phyloP scores from a whole-genome alignment of 1,139 yeast genomes.

The Candida sp. region DNA sequence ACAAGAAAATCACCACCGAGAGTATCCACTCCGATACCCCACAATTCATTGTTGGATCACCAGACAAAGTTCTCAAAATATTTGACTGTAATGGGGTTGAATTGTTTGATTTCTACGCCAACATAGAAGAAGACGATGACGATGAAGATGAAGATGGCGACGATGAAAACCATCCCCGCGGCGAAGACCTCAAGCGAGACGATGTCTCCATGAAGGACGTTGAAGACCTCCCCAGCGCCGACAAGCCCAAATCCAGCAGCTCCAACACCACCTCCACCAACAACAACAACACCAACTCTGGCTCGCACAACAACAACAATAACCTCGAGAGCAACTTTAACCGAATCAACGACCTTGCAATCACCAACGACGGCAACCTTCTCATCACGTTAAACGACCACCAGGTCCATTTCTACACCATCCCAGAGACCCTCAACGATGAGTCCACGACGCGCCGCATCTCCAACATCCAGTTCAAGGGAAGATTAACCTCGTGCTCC shows the following conservation, averaged over 20 bases:
- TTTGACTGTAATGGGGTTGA: slow-evolving; percentile 55
- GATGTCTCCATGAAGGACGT: slow-evolving; percentile 17
- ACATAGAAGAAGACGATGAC: slow-evolving; percentile 30
- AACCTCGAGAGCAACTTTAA: slow-evolving; percentile 33
- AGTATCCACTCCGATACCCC: slow-evolving; percentile 32
- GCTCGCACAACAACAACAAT: too few relatives aligned
- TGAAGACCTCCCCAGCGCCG: slow-evolving; percentile 5
- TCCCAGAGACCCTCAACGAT: slow-evolving; percentile 39
- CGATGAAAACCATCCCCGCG: background rate
- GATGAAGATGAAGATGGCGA: background rate
- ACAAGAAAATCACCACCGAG: slow-evolving; percentile 12
- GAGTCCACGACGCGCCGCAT: slow-evolving; percentile 38
- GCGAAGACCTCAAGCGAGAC: slow-evolving; percentile 6
- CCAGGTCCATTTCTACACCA: slow-evolving; percentile 54
- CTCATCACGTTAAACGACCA: slow-evolving; percentile 68
- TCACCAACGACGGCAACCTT: slow-evolving; percentile 66
- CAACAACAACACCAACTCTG: background rate
- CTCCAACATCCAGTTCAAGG: slow-evolving; percentile 31
- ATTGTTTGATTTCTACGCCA: slow-evolving; percentile 48
- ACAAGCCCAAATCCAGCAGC: background rate
- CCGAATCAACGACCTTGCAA: slow-evolving; percentile 67
- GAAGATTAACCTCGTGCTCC: slow-evolving; percentile 46
- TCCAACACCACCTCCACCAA: background rate
- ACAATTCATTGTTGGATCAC: slow-evolving; percentile 74
- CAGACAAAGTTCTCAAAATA: slow-evolving; percentile 72